Evolutionary conservation across 176 grass and related monocot species (phyloP).

Genomic region (Avena insularis): DNA sequence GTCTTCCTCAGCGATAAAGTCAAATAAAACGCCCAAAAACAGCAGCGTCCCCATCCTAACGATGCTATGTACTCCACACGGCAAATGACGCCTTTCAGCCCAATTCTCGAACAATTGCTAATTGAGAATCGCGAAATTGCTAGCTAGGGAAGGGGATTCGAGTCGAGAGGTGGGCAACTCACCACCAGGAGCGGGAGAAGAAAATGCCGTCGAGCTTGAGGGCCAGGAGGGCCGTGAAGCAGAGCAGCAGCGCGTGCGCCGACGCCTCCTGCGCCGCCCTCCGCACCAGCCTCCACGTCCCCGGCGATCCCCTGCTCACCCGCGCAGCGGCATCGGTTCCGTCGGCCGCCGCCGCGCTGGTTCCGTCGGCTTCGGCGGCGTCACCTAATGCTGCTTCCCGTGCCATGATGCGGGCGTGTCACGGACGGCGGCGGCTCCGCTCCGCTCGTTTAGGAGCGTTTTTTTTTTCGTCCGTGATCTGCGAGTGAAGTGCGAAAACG

Average conservation of each 20-base stretch:
- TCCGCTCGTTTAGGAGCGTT: not conserved
- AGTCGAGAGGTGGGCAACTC: not conserved
- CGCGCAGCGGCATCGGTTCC: too few species aligned
- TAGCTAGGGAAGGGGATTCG: not conserved
- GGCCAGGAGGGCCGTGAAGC: conserved; percentile 75
- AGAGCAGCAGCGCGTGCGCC: conserved; percentile 75
- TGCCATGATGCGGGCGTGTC: conserved; percentile 19
- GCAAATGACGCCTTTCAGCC: not conserved
- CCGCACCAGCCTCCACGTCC: conserved; percentile 60
- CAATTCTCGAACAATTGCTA: not conserved
- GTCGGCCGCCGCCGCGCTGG: not conserved
- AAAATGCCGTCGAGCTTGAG: conserved; percentile 70
- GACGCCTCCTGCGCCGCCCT: conserved; percentile 56
- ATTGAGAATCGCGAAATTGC: not conserved
- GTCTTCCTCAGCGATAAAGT: not conserved
- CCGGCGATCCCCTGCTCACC: not conserved
- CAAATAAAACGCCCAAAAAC: not conserved
- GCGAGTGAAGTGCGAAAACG: not conserved
- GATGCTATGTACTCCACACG: not conserved
- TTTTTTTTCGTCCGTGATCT: conserved; percentile 1
- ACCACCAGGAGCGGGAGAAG: conserved; percentile 72
- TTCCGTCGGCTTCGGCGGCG: not conserved
- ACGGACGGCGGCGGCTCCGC: not conserved
- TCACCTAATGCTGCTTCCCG: conserved; percentile 9
- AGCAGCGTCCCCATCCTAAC: not conserved